These are phyloP conservation scores for Geotrichum citri-aurantii DNA, from an alignment of 1,139 yeast genomes.

Conservation along the genomic window DNA sequence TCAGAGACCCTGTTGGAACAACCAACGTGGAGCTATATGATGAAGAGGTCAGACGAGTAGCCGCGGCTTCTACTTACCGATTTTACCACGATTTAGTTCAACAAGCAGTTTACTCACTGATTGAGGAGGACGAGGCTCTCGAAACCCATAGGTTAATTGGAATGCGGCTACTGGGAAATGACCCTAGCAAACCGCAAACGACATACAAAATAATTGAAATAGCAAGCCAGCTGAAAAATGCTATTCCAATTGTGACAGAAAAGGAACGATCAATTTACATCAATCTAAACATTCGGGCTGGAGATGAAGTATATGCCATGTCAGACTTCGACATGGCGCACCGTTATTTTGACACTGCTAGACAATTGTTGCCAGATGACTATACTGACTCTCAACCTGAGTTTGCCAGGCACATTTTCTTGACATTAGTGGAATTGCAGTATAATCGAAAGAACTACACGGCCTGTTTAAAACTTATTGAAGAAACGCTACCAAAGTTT, in stretches of 20 bases:
- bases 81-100: constrained; percentile 38
- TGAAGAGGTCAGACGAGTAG: constrained; percentile 38
- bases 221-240: constrained; percentile 29
- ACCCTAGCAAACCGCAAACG: constrained; percentile 23
- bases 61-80: constrained; percentile 38
- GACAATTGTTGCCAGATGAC: constrained; percentile 23
- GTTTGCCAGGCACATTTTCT: constrained; percentile 25
- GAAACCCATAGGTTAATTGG: constrained; percentile 43
- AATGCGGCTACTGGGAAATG: constrained; percentile 37
- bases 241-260: constrained; percentile 28
- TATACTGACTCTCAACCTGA: constrained; percentile 18
- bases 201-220: constrained; percentile 29
- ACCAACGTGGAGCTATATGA: constrained; percentile 40
- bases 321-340: constrained; percentile 32
- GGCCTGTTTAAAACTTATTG: constrained; percentile 26
- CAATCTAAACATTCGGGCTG: constrained; percentile 28
- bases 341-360: constrained; percentile 28
- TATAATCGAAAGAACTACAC: constrained; percentile 27
- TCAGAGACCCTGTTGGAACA: constrained; percentile 38
- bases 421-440: constrained; percentile 28
- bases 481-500: constrained; percentile 21
- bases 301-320: constrained; percentile 30
- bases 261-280: constrained; percentile 26
- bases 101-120: constrained; percentile 36
- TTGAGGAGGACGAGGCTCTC: constrained; percentile 32